phyloP scores from a whole-genome alignment of 805 yeast species.

The Nakazawaea ishiwadae region DNA sequence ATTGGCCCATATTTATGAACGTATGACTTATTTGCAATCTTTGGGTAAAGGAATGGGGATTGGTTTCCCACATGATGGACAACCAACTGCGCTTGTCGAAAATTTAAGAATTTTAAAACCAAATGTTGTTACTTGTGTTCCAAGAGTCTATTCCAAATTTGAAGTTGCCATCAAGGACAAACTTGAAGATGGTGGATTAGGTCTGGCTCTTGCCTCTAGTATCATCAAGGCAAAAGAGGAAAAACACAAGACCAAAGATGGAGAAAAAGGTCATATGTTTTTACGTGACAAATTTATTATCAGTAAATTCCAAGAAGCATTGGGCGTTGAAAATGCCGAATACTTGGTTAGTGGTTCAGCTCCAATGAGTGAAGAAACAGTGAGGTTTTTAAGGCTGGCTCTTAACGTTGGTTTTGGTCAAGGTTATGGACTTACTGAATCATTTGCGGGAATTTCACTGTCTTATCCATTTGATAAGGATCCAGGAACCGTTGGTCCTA shows the following conservation, averaged over 20 bases:
- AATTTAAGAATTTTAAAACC: conserved; percentile 57
- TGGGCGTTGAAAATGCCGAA: conserved; percentile 41
- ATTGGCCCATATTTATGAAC: conserved; percentile 55
- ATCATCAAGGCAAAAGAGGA: conserved; percentile 7
- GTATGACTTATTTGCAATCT: conserved; percentile 22
- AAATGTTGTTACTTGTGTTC: conserved; percentile 50
- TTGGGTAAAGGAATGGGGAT: conserved; percentile 17
- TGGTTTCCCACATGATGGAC: conserved; percentile 49
- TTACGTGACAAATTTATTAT: conserved; percentile 32
- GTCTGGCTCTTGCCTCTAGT: conserved; percentile 13
- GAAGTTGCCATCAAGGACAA: conserved; percentile 56
- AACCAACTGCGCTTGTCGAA: conserved; percentile 46
- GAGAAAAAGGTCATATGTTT: conserved; percentile 26
- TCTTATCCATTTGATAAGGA: conserved; percentile 32
- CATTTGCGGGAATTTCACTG: conserved; percentile 49
- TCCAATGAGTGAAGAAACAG: conserved; percentile 61
- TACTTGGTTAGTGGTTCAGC: conserved; percentile 57
- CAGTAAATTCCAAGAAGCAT: conserved; percentile 33
- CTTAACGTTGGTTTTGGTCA: conserved; percentile 40
- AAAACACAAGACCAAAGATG: conserved; percentile 13
- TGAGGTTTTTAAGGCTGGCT: conserved; percentile 55
- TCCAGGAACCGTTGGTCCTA: conserved; percentile 39
- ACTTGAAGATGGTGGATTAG: conserved; percentile 28
- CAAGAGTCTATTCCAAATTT: conserved; percentile 57
- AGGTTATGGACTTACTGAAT: conserved; percentile 63